A percentile compares a stretch with the other conserved stretches of the same genome.
Conservation (phyloP, 768 basidiomycete genomes). For the Calocera viscosa region DNA sequence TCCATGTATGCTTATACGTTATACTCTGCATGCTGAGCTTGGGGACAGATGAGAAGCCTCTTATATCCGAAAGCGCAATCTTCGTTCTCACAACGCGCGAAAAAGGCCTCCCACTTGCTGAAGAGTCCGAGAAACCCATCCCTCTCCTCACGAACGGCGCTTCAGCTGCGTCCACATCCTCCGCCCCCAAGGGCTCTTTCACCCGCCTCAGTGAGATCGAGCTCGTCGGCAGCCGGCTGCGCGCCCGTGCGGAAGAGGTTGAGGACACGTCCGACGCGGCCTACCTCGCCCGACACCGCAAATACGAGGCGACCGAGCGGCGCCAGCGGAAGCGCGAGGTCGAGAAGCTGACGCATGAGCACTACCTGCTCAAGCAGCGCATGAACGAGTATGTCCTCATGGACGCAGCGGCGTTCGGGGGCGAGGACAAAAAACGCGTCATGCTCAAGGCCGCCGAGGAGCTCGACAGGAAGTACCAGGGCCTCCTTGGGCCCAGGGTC, state of each 20-base stretch:
- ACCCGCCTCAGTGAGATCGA: conserved; percentile 36
- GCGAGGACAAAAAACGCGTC: neutral
- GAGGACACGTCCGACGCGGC: conserved; percentile 66
- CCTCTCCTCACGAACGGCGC: conserved; percentile 7
- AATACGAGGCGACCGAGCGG: conserved; percentile 78
- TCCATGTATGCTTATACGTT: conserved; percentile 30
- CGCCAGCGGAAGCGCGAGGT: conserved; percentile 75
- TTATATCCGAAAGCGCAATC: conserved; percentile 51
- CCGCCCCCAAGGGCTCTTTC: conserved; percentile 34
- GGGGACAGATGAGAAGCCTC: conserved; percentile 56
- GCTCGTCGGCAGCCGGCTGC: conserved; percentile 52
- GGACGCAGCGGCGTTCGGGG: conserved; percentile 26
- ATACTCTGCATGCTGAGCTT: neutral
- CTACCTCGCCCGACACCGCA: conserved; percentile 72
- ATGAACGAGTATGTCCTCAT: conserved; percentile 70
- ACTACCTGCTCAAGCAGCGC: conserved; percentile 80
- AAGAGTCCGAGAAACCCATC: neutral
- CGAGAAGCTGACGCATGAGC: conserved; percentile 83
- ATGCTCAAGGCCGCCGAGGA: neutral
- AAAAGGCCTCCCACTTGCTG: conserved; percentile 31
- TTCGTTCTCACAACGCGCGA: conserved; percentile 69
- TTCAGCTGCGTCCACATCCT: conserved; percentile 26
- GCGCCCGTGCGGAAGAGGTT: conserved; percentile 44
- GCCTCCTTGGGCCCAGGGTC: neutral
- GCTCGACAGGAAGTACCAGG: neutral